These are phyloP conservation scores for Metarhizium robertsii DNA, from an alignment of 2,329 filamentous ascomycete species.

Conservation along the genomic window DNA sequence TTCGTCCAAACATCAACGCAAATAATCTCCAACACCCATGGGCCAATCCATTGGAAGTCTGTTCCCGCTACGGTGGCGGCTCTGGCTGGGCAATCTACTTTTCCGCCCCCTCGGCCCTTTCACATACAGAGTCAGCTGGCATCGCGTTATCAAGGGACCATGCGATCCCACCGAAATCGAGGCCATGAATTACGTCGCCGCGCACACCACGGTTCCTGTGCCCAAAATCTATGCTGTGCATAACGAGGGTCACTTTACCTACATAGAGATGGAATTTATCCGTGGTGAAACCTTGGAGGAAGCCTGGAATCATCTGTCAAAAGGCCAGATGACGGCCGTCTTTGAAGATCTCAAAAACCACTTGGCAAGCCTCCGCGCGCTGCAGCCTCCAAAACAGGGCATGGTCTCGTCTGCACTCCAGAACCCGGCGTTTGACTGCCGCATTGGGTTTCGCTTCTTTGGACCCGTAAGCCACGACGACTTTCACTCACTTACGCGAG, in stretches of 20 bases:
- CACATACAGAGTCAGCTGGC: conserved; percentile 16
- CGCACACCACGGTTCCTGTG: conserved; percentile 18
- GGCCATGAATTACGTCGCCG: conserved; percentile 20
- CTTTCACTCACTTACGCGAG: conserved; percentile 17
- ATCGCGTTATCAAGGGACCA: conserved; percentile 21
- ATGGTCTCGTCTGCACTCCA: conserved; percentile 16
- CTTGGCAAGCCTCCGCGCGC: conserved; percentile 13
- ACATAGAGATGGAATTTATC: conserved; percentile 19
- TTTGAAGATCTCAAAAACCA: conserved; percentile 15
- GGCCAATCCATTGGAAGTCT: conserved; percentile 15
- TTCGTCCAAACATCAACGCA: too few relatives aligned
- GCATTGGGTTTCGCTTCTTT: conserved; percentile 16
- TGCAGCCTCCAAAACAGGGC: conserved; percentile 13
- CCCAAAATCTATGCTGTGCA: conserved; percentile 17
- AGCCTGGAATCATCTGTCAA: conserved; percentile 13
- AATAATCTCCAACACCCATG: conserved; percentile 9
- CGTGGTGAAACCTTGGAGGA: conserved; percentile 10
- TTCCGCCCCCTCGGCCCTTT: conserved; percentile 7
- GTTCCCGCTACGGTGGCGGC: conserved; percentile 14
- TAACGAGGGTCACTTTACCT: conserved; percentile 9
- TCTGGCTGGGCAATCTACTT: conserved; percentile 18
- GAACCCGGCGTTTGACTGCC: conserved; percentile 14
- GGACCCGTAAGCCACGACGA: conserved; percentile 16
- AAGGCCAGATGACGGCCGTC: conserved; percentile 11
- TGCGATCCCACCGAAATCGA: conserved; percentile 18